Evolutionary conservation across 2,329 filamentous ascomycete species (phyloP).

Genomic region (Penicillium brasilianum): DNA sequence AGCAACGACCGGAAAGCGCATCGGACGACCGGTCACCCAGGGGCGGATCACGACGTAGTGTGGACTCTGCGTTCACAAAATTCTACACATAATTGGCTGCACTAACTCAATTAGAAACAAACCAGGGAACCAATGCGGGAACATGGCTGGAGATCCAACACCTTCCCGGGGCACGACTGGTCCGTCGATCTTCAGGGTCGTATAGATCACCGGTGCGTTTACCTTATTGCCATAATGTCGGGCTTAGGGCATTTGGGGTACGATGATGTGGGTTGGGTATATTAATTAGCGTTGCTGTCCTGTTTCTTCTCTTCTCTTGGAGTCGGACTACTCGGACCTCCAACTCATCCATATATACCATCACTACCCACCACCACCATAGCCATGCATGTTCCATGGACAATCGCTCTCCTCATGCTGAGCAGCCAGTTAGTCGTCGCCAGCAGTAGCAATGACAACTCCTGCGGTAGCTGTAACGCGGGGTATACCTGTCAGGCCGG

Average conservation of each 20-base stretch:
- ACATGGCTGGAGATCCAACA: not conserved
- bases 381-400: not conserved
- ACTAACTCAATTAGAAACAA: constrained; percentile 1
- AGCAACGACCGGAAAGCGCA: constrained; percentile 1
- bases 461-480: not conserved
- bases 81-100: not conserved
- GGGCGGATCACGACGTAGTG: not conserved
- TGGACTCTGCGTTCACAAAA: not conserved
- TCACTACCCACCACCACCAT: not conserved
- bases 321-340: not conserved
- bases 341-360: too few species aligned
- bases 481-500: not conserved
- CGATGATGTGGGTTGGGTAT: not conserved
- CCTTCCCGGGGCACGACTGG: not conserved
- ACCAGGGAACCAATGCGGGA: not conserved
- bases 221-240: not conserved
- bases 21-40: constrained; percentile 5
- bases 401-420: constrained; percentile 3
- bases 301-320: not conserved
- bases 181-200: not conserved
- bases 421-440: not conserved
- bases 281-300: not conserved
- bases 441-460: not conserved
- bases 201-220: not conserved
- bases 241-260: not conserved